Percentiles rank a stretch among this genome's conserved stretches.
phyloP scores from a whole-genome alignment of 1,284 basidiomycete species.

The Ganoderma multipileum region DNA sequence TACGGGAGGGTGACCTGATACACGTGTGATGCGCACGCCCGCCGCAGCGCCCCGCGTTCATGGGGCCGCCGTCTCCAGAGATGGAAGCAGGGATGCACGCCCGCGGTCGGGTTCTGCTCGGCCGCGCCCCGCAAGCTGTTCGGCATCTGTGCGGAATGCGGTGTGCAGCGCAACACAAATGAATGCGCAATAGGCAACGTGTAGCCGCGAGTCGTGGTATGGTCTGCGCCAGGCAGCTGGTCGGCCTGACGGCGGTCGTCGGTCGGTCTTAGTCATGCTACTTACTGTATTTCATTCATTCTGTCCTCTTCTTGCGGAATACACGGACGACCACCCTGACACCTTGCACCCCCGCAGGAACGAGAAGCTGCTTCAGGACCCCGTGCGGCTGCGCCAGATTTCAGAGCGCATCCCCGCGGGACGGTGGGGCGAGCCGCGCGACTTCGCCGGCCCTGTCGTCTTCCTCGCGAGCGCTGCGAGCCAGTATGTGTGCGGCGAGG shows the following conservation, averaged over 20 bases:
- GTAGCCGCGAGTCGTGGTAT: neutral
- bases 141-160: constrained; percentile 1
- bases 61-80: neutral
- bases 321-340: neutral
- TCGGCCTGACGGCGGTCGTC: neutral
- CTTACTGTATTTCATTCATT: neutral
- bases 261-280: neutral
- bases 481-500: constrained; percentile 91
- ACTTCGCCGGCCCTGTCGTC: constrained; percentile 92
- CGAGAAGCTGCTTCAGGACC: constrained; percentile 77
- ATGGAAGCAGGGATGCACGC: neutral
- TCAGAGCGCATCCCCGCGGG: constrained; percentile 92
- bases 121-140: neutral
- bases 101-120: constrained; percentile 2
- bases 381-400: constrained; percentile 83
- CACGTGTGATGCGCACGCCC: constrained; percentile 45
- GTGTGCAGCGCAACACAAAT: neutral
- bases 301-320: neutral
- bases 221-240: neutral
- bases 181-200: no score
- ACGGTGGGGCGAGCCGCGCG: constrained; percentile 87
- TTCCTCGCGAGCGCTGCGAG: constrained; percentile 89
- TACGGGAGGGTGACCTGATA: constrained; percentile 4
- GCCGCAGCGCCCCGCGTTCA: constrained; percentile 10
- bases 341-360: constrained; percentile 57